phyloP scores from a whole-genome alignment of 805 yeast species.

The Trichomonascus vanleenenianus region DNA sequence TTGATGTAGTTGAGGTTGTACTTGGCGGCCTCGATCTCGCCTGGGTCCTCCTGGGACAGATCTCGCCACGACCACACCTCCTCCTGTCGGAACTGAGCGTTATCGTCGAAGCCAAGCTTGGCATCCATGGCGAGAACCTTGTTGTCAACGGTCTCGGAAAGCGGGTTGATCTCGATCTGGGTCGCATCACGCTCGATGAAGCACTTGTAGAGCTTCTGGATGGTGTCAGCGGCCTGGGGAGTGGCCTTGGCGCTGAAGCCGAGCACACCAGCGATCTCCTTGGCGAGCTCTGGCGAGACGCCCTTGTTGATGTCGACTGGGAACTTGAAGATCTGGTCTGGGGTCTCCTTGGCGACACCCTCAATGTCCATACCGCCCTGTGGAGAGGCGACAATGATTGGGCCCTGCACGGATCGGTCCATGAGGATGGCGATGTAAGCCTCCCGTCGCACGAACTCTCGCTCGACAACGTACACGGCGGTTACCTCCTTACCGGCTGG shows the following conservation, averaged over 20 bases:
- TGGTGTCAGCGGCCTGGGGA: constrained; percentile 80
- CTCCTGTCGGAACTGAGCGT: constrained; percentile 89
- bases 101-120: constrained; percentile 95
- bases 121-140: constrained; percentile 98
- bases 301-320: constrained; percentile 70
- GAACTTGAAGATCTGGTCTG: constrained; percentile 86
- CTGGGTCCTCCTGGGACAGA: constrained; percentile 94
- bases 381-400: constrained; percentile 90
- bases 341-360: constrained; percentile 90
- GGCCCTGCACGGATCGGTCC: constrained; percentile 88
- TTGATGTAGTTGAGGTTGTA: constrained; percentile 93
- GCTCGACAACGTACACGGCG: constrained; percentile 92
- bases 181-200: constrained; percentile 92
- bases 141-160: constrained; percentile 86
- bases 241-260: constrained; percentile 75
- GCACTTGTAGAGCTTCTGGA: constrained; percentile 80
- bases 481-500: constrained; percentile 95
- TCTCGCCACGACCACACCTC: constrained; percentile 97
- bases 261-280: constrained; percentile 65
- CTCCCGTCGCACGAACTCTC: constrained; percentile 89
- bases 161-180: constrained; percentile 97
- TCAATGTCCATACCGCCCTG: constrained; percentile 99
- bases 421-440: constrained; percentile 90
- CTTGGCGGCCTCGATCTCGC: constrained; percentile 87
- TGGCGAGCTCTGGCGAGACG: constrained; percentile 69